Percentiles rank a stretch among this genome's conserved stretches.
These are phyloP conservation scores for Fraxinus floribunda DNA, from an alignment of 305 asterid species.

Conservation along the genomic window DNA sequence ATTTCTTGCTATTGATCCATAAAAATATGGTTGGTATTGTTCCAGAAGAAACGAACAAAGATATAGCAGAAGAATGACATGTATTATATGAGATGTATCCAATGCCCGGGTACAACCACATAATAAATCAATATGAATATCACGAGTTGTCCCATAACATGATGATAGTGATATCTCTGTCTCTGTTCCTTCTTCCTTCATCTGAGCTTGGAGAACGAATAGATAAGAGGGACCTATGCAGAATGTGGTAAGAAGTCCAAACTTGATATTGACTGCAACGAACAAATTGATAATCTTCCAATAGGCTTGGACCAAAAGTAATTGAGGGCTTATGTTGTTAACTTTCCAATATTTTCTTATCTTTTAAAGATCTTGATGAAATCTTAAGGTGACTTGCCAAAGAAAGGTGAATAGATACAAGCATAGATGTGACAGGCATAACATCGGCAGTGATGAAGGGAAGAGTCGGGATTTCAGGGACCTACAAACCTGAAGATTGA, in stretches of 20 bases:
- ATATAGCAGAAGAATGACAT: not conserved
- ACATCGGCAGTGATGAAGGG: not conserved
- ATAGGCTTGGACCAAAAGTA: not conserved
- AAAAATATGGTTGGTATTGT: not conserved
- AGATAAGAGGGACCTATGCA: not conserved
- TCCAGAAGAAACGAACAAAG: not conserved
- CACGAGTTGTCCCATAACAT: not conserved
- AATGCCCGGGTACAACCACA: not conserved
- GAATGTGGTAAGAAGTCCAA: not conserved
- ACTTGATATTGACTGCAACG: not conserved
- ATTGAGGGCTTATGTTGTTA: not conserved
- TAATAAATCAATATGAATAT: not conserved
- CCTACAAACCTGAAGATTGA: constrained; percentile 77
- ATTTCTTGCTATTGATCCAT: not conserved
- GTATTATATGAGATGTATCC: not conserved
- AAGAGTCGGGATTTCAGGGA: not conserved
- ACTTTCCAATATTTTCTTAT: not conserved
- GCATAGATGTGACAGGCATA: not conserved
- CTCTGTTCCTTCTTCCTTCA: not conserved
- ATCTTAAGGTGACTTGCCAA: not conserved
- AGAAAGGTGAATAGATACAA: not conserved
- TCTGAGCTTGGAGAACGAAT: not conserved
- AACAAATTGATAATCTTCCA: not conserved
- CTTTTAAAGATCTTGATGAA: not conserved
- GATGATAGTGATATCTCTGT: not conserved